Conservation (phyloP, 208 protist species). For the Trypanosomatidae sp. region DNA sequence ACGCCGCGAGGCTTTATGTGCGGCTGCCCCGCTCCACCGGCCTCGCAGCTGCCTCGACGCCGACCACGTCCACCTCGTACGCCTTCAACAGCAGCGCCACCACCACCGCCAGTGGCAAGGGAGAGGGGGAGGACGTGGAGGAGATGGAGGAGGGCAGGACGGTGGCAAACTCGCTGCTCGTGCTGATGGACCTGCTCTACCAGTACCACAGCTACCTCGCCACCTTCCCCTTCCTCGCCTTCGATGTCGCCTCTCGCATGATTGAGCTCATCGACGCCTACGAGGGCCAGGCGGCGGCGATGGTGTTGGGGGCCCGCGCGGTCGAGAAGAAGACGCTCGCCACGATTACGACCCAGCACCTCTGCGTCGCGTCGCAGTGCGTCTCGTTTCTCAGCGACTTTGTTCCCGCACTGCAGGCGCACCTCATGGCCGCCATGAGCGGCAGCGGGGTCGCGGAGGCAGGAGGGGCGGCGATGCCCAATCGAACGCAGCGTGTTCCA, state of each 20-base stretch:
- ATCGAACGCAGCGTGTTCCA: no score
- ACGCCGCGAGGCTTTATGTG: slow-evolving; percentile 41
- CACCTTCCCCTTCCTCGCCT: slow-evolving; percentile 80
- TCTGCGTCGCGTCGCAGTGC: slow-evolving; percentile 87
- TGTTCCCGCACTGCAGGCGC: slow-evolving; percentile 56
- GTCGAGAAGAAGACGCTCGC: slow-evolving; percentile 71
- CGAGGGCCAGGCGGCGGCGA: slow-evolving; percentile 55
- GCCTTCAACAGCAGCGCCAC: slow-evolving; percentile 9
- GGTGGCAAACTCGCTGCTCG: slow-evolving; percentile 61
- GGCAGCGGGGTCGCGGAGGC: not conserved
- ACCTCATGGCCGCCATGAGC: slow-evolving; percentile 13
- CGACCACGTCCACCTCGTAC: no score
- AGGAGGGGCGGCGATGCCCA: no score
- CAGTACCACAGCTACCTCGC: slow-evolving; percentile 73
- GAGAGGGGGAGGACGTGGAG: slow-evolving; percentile 10
- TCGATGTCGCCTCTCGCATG: slow-evolving; percentile 72
- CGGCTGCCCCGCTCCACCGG: slow-evolving; percentile 8
- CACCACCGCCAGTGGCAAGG: not conserved
- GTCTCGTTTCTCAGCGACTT: slow-evolving; percentile 70
- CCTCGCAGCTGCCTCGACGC: no score
- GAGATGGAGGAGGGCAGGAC: slow-evolving; percentile 55
- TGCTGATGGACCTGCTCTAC: slow-evolving; percentile 75
- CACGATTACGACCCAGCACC: slow-evolving; percentile 79
- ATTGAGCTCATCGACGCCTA: slow-evolving; percentile 82
- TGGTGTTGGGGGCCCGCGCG: slow-evolving; percentile 85